phyloP scores from a whole-genome alignment of 129 eudicot species.

The Smallanthus sonchifolius region DNA sequence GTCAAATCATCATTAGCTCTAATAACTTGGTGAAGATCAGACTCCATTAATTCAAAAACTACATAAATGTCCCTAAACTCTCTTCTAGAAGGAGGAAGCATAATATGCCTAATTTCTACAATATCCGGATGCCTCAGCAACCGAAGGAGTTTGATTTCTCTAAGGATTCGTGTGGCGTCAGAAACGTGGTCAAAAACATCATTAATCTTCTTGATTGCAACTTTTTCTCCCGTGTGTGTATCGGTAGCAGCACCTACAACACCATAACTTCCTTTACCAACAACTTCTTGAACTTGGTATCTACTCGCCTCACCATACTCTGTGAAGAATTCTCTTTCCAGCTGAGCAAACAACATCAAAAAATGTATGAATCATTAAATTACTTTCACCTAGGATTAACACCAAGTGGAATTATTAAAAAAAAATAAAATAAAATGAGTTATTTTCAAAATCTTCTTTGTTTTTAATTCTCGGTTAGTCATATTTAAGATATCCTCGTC shows the following conservation, averaged over 20 bases:
- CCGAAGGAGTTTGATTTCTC: neutral
- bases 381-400: neutral
- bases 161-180: neutral
- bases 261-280: neutral
- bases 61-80: neutral
- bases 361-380: neutral
- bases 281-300: neutral
- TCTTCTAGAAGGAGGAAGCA: constrained; percentile 4
- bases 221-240: neutral
- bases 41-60: neutral
- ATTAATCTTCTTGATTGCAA: neutral
- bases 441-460: too few relatives aligned
- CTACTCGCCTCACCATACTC: neutral
- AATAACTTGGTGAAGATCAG: constrained; percentile 9
- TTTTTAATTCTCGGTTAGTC: too few relatives aligned
- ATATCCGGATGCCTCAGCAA: neutral
- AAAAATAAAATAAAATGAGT: too few relatives aligned
- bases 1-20: constrained; percentile 12
- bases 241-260: neutral
- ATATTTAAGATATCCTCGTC: too few relatives aligned
- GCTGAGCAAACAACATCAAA: neutral
- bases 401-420: too few relatives aligned
- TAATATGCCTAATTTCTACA: neutral
- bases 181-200: neutral
- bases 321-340: neutral